phyloP scores from a whole-genome alignment of 2,329 filamentous ascomycete genomes.

The Conoideocrella luteorostrata region DNA sequence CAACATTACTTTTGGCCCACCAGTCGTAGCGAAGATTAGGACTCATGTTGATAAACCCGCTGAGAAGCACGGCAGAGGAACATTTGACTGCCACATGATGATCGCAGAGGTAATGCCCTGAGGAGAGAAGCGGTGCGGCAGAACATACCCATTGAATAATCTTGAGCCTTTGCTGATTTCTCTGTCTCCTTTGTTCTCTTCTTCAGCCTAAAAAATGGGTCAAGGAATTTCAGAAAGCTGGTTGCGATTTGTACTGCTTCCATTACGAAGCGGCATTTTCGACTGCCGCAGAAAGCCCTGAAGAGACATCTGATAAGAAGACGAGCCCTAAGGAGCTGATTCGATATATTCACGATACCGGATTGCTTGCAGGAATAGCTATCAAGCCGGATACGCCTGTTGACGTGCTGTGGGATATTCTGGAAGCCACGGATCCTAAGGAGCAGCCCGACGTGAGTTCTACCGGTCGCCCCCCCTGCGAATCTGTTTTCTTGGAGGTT shows the following conservation, averaged over 20 bases:
- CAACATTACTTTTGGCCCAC: slow-evolving; percentile 94
- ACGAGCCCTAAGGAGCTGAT: slow-evolving; percentile 83
- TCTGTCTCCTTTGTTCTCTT: background rate
- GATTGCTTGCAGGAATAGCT: slow-evolving; percentile 86
- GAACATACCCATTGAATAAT: background rate
- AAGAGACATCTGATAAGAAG: slow-evolving; percentile 58
- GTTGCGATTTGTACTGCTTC: slow-evolving; percentile 99
- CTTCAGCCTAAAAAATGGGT: slow-evolving; percentile 93
- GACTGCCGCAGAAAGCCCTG: slow-evolving; percentile 74
- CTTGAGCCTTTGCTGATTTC: background rate
- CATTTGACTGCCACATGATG: slow-evolving; percentile 99
- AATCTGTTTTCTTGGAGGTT: background rate
- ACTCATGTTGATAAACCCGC: slow-evolving; percentile 72
- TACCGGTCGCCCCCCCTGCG: background rate
- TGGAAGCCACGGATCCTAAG: slow-evolving; percentile 64
- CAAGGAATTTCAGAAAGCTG: slow-evolving; percentile 85
- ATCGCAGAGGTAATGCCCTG: slow-evolving; percentile 70
- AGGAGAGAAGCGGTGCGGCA: background rate
- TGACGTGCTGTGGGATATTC: slow-evolving; percentile 84
- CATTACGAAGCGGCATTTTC: slow-evolving; percentile 96
- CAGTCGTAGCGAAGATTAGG: slow-evolving; percentile 91
- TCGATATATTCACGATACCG: slow-evolving; percentile 80
- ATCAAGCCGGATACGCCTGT: slow-evolving; percentile 91
- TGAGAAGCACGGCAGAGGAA: slow-evolving; percentile 68
- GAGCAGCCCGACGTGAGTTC: slow-evolving; percentile 81